Evolutionary conservation across 1,139 yeast species (phyloP).

Genomic region (Taphrina populina): DNA sequence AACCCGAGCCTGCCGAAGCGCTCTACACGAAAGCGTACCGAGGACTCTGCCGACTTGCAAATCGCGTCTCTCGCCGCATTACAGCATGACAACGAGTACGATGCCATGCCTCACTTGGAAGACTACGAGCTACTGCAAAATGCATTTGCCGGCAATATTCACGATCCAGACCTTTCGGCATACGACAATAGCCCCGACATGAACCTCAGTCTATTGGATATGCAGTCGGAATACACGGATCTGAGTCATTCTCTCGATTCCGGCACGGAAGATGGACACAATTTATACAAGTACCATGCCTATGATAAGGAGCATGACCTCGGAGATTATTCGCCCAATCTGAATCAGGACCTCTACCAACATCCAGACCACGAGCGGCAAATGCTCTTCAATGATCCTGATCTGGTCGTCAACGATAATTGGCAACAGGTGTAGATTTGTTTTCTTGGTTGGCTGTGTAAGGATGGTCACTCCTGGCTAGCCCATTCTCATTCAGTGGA

Average conservation of each 20-base stretch:
- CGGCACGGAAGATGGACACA: neutral
- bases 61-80: neutral
- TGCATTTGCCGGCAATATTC: slow-evolving; percentile 6
- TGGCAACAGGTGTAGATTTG: slow-evolving; percentile 17
- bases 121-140: slow-evolving; percentile 11
- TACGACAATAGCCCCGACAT: slow-evolving; percentile 2
- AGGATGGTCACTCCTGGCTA: too few relatives aligned
- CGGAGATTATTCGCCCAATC: slow-evolving; percentile 11
- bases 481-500: too few relatives aligned
- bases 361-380: slow-evolving; percentile 18
- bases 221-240: slow-evolving; percentile 5
- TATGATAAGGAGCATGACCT: slow-evolving; percentile 12
- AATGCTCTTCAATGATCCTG: slow-evolving; percentile 18
- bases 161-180: slow-evolving; percentile 3
- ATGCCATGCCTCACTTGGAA: slow-evolving; percentile 2
- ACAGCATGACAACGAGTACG: neutral
- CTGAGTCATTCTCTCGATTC: neutral
- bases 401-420: neutral
- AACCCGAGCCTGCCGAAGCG: slow-evolving; percentile 7
- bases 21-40: slow-evolving; percentile 6
- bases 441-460: too few relatives aligned
- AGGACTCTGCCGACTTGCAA: slow-evolving; percentile 1
- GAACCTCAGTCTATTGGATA: slow-evolving; percentile 11
- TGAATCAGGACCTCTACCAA: slow-evolving; percentile 10
- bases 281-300: slow-evolving; percentile 11